Evolutionary conservation across 257 asterid genomes (phyloP).

Genomic region (Jacaranda copaia): DNA sequence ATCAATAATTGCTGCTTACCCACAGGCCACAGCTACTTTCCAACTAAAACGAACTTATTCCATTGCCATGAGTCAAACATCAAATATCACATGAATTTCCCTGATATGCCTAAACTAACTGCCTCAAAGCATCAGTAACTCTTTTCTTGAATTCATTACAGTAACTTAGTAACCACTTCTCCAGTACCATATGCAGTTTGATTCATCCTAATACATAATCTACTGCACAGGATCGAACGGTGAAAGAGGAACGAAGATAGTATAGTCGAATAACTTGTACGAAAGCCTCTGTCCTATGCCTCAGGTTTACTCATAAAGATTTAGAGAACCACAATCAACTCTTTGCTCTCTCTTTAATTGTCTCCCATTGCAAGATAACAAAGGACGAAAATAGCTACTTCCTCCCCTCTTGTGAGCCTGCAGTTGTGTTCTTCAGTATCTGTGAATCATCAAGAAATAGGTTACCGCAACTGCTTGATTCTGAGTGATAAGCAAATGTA

Average conservation of each 20-base stretch:
- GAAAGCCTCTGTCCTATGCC: neutral
- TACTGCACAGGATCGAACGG: conserved; percentile 1
- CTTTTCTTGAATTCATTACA: neutral
- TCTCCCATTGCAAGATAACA: too few species aligned
- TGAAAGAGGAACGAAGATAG: neutral
- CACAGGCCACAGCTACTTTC: neutral
- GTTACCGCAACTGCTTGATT: neutral
- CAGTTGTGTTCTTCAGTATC: conserved; percentile 62
- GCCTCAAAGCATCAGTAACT: conserved; percentile 8
- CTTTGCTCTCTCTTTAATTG: neutral
- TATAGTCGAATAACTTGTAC: too few species aligned
- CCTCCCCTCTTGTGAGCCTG: conserved; percentile 50
- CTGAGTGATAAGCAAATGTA: neutral
- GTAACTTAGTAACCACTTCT: conserved; percentile 4
- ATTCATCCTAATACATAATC: conserved; percentile 9
- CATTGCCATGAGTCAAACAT: too few species aligned
- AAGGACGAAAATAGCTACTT: conserved; percentile 29
- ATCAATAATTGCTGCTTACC: neutral
- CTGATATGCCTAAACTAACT: neutral
- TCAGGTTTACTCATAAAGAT: neutral
- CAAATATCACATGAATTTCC: too few species aligned
- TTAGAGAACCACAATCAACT: neutral
- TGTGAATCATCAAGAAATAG: conserved; percentile 27
- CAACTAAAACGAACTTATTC: neutral
- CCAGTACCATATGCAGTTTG: neutral